Evolutionary conservation across 2,329 filamentous ascomycete species (phyloP), one percentile per base, ranked within the genome.

Genomic region (Claviceps sp.): DNA sequence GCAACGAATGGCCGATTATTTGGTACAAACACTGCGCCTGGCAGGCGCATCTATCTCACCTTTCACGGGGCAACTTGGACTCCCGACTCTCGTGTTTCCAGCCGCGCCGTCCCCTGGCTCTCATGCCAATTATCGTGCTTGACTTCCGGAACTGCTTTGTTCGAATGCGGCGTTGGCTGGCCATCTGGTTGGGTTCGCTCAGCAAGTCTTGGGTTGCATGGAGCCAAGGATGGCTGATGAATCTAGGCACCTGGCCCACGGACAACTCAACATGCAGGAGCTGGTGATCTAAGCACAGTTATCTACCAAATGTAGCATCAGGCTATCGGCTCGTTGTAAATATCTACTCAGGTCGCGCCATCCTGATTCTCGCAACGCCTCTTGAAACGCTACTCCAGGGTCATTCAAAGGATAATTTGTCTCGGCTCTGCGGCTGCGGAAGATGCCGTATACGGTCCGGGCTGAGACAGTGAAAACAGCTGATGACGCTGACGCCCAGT

Each of bases 341-440:
- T 61, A 4, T 55, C 58, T 61, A 4, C 55, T 58, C 65, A 65
- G 67, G 22, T 60, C 58, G 14, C 60, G 50, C 63, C 63, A 67
- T 8, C 56, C 60, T 2, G 43, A 47, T n/a, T 34, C 46, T 24
- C 50, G 54, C 14, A 61, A 18, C 3, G 47, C 47, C 41, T 61
- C 56, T 50, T 64, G 62, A 8, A 58, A 56, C 34, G 50, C 46
- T 24, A 51, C 53, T n/a, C 47, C 47, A 24, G 54, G 53, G 13
- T 53, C 51, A 16, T 6, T 24, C 13, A 34, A 4, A 43, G 16
- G 41, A 50, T 16, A 22, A 18, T 13, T 38, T 37, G n/a, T 43
- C 41, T n/a, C 5, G 45, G 20, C 34, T 3, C 45, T n/a, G 45
- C 45, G 16, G n/a, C 45, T n/a, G 45, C 45, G 16, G n/a, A 47